Evolutionary conservation across 176 grass and related monocot species (phyloP).

Genomic region (Carex littledalei): DNA sequence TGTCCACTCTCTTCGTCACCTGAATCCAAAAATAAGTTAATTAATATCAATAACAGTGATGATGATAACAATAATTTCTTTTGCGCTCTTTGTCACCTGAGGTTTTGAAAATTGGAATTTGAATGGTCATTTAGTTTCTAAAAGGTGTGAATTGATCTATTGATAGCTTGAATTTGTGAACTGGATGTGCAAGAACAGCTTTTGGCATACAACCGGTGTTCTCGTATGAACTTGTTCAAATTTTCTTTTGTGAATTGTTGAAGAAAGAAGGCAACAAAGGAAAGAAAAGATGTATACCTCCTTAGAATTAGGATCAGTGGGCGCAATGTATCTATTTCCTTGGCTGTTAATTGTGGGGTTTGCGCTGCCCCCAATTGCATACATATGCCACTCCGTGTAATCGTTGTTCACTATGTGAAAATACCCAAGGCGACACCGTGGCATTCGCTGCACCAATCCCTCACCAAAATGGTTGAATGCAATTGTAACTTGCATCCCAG

Average conservation of each 20-base stretch:
- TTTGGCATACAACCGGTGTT: neutral
- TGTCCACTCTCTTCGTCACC: slow-evolving; percentile 99
- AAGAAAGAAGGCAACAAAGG: neutral
- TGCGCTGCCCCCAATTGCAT: slow-evolving; percentile 89
- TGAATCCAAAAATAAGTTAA: slow-evolving; percentile 5
- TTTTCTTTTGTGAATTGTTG: neutral
- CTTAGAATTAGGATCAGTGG: slow-evolving; percentile 52
- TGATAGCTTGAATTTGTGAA: neutral
- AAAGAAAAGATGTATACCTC: slow-evolving; percentile 31
- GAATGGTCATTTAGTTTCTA: too few relatives aligned
- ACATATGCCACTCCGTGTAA: slow-evolving; percentile 91
- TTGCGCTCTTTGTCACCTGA: too few relatives aligned
- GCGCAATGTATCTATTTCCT: slow-evolving; percentile 83
- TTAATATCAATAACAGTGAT: too few relatives aligned
- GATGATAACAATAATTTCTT: neutral
- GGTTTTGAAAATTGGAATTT: too few relatives aligned
- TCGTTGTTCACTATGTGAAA: slow-evolving; percentile 99
- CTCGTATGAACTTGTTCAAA: neutral
- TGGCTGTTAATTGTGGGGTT: slow-evolving; percentile 93
- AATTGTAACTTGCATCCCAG: slow-evolving; percentile 90
- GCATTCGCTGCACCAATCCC: slow-evolving; percentile 82
- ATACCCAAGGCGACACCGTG: slow-evolving; percentile 46
- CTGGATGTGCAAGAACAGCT: too few relatives aligned
- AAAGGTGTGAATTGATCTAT: neutral
- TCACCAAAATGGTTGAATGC: slow-evolving; percentile 91